Conservation (phyloP, 306 rosid species). For the Ziziphus jujuba region DNA sequence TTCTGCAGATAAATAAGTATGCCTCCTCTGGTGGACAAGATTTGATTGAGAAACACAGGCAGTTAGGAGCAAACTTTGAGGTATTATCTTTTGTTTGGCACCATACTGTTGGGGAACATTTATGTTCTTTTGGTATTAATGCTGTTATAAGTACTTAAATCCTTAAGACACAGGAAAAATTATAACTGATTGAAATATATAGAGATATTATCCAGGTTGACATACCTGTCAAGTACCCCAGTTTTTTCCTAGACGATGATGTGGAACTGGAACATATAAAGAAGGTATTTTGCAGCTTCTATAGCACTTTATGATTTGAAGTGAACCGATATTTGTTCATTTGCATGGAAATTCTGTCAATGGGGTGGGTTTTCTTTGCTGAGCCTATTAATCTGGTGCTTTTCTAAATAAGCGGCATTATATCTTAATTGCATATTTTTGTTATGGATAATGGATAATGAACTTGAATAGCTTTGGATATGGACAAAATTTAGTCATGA, state of each 20-base stretch:
- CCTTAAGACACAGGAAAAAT: too few species aligned
- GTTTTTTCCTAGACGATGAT: slow-evolving; percentile 85
- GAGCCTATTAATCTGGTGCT: too few species aligned
- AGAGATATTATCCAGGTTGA: slow-evolving; percentile 71
- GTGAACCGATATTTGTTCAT: not conserved
- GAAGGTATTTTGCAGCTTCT: slow-evolving; percentile 43
- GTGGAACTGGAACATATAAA: slow-evolving; percentile 66
- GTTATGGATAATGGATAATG: too few species aligned
- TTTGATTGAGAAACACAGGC: slow-evolving; percentile 80
- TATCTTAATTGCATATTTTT: too few species aligned
- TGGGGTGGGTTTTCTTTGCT: not conserved
- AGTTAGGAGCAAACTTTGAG: slow-evolving; percentile 88
- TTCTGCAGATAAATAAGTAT: slow-evolving; percentile 64
- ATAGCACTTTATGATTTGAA: not conserved
- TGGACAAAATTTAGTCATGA: too few species aligned
- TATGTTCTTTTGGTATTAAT: not conserved
- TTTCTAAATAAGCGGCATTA: too few species aligned
- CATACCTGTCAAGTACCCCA: slow-evolving; percentile 77
- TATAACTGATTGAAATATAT: not conserved
- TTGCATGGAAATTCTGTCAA: slow-evolving; percentile 12
- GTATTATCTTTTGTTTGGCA: slow-evolving; percentile 27
- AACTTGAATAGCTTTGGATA: too few species aligned
- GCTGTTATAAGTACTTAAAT: too few species aligned
- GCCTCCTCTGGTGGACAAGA: slow-evolving; percentile 99
- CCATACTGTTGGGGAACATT: too few species aligned